Evolutionary conservation across 768 basidiomycete genomes (phyloP), one percentile per base, ranked within the genome.

Genomic region (Kwoniella dendrophila): DNA sequence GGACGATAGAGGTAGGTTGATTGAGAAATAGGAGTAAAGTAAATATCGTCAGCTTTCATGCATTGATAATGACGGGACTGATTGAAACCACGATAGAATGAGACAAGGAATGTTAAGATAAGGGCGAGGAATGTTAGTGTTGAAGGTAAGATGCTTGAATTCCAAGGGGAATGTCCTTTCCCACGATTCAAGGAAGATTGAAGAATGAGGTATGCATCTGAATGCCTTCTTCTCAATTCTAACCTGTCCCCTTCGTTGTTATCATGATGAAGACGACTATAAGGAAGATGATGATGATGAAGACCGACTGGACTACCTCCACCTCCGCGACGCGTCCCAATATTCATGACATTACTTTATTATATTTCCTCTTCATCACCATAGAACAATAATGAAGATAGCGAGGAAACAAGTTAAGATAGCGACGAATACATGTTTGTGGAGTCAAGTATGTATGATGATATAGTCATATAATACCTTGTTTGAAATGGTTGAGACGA

Each of bases 251-350:
- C 54, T 16, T 41, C 53, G 11, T 20, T 27, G 10, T 11, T 27
- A 38, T 54, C 24, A 14, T 54, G 24, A 16, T 41, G 27, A 43
- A 20, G 52, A 16, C 16, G 3, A 26, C 24, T 52, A 20, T 40
- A 38, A 18, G 22, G 38, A 40, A 38, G 54, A 32, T 7, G 41
- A 43, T 43, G 54, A 30, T 26, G 54, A 44, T 30, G 14, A n/a
- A 20, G 41, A 45, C n/a, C n/a, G n/a, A n/a, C n/a, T 32, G 53
- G 33, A 44, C 56, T 16, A 58, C 56, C 56, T 58, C 56, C 56
- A 58, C 56, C 56, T 34, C 56, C 56, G 56, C 56, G 56, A 58
- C 56, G 56, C 56, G 56, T 50, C 56, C 56, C 18, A 10, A 36
- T 47, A 48, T 16, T 55, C n/a, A 43, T 6, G 29, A 58, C 45